phyloP scores from a whole-genome alignment of 495 filamentous ascomycete genomes.

The Podospora appendiculata region DNA sequence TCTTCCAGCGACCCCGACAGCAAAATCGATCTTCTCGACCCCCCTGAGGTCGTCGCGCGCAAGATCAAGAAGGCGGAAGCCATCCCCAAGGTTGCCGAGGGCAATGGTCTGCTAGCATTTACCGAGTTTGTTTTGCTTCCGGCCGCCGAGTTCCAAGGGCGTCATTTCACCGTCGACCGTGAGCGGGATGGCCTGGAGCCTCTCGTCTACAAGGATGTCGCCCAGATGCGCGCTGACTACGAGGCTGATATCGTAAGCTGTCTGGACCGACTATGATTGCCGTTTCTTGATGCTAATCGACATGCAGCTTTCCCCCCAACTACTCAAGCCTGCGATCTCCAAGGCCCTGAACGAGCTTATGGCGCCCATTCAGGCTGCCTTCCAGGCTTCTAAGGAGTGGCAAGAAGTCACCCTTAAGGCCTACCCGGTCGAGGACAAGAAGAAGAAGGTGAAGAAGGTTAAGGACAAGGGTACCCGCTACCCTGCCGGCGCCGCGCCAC shows the following conservation, averaged over 20 bases:
- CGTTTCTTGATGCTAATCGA: conserved; percentile 8
- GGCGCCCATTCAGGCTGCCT: conserved; percentile 66
- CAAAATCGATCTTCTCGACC: conserved; percentile 89
- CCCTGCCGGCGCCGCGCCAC: conserved; percentile 12
- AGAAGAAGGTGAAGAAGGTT: conserved; percentile 57
- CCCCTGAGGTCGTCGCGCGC: conserved; percentile 57
- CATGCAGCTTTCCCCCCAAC: conserved; percentile 68
- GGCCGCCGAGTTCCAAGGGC: conserved; percentile 46
- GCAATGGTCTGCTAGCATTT: conserved; percentile 77
- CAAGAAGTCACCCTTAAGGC: conserved; percentile 72
- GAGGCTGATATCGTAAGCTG: conserved; percentile 63
- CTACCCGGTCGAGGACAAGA: conserved; percentile 61
- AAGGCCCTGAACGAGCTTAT: conserved; percentile 63
- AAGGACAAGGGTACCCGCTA: conserved; percentile 73
- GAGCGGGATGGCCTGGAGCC: conserved; percentile 59
- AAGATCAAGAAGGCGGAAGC: conserved; percentile 81
- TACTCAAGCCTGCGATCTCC: conserved; percentile 71
- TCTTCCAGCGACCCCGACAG: conserved; percentile 54
- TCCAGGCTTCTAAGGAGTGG: conserved; percentile 65
- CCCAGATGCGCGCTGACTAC: conserved; percentile 72
- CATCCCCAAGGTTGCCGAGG: conserved; percentile 65
- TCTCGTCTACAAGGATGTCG: conserved; percentile 65
- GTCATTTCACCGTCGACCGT: conserved; percentile 50
- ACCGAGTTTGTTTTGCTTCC: conserved; percentile 81
- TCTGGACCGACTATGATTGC: neutral